Conservation (phyloP, 345 rosid genomes). For the Mercurialis annua region DNA sequence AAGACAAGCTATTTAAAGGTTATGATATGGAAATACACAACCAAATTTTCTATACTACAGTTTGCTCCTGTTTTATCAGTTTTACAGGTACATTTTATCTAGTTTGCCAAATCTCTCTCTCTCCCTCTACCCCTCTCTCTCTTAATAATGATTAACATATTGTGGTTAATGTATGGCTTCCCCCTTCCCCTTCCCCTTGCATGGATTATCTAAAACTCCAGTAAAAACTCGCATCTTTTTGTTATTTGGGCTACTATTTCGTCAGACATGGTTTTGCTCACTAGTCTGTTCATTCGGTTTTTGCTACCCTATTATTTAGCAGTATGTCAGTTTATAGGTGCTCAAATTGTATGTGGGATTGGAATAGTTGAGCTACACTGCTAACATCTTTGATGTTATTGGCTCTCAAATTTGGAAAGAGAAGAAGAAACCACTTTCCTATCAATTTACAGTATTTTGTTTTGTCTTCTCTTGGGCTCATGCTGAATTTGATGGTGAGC, state of each 20-base stretch:
- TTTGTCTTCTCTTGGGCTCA: not conserved
- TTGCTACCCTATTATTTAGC: not conserved
- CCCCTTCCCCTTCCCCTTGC: not conserved
- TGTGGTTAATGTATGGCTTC: not conserved
- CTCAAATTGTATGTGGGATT: not conserved
- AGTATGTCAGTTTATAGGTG: not conserved
- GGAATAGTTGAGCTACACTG: not conserved
- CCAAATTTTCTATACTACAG: constrained; percentile 92
- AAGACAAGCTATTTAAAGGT: constrained; percentile 91
- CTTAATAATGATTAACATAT: constrained; percentile 1
- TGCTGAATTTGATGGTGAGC: not conserved
- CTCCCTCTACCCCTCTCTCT: not conserved
- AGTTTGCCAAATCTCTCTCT: not conserved
- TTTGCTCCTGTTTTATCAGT: constrained; percentile 80
- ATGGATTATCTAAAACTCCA: not conserved
- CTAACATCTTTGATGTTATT: not conserved
- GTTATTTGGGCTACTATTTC: not conserved
- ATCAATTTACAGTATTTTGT: not conserved
- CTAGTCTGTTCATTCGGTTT: not conserved
- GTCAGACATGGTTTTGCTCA: not conserved
- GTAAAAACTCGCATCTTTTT: not conserved
- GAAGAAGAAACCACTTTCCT: not conserved
- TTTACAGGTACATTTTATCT: constrained; percentile 55
- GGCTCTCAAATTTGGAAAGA: not conserved
- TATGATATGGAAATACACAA: constrained; percentile 95